Evolutionary conservation across 2,329 filamentous ascomycete species (phyloP).

Genomic region (Fusarium ambrosium): DNA sequence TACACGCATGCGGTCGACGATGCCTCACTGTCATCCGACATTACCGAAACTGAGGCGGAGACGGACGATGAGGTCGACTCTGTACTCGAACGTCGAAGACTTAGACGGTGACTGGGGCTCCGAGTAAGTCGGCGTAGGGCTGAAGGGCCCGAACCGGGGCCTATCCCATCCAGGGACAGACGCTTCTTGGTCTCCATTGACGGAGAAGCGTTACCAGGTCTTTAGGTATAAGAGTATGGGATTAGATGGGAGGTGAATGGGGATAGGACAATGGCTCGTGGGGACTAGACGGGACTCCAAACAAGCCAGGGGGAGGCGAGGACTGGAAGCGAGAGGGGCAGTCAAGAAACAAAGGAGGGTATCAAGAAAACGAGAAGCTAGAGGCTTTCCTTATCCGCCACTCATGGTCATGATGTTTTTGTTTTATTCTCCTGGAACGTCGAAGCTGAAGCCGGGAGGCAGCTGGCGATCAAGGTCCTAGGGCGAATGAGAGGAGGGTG

Average conservation of each 20-base stretch:
- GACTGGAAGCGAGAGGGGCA: constrained; percentile 11
- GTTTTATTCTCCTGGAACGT: constrained; percentile 31
- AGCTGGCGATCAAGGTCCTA: constrained; percentile 46
- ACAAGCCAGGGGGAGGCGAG: background rate
- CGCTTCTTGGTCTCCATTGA: constrained; percentile 52
- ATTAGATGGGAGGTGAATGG: background rate
- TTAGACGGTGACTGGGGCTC: constrained; percentile 51
- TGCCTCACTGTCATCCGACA: constrained; percentile 42
- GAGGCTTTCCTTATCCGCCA: constrained; percentile 35
- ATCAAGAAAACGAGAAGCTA: constrained; percentile 14
- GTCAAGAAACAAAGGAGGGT: constrained; percentile 4
- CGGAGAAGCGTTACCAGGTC: background rate
- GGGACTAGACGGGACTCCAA: background rate
- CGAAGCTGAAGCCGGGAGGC: constrained; percentile 42
- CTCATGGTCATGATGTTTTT: constrained; percentile 45
- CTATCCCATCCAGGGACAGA: constrained; percentile 47
- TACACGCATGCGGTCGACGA: constrained; percentile 52
- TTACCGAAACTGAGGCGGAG: constrained; percentile 43
- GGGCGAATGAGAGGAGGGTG: constrained; percentile 47
- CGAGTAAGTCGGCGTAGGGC: constrained; percentile 51
- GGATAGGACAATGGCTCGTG: background rate
- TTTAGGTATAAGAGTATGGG: background rate
- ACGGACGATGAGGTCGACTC: constrained; percentile 45
- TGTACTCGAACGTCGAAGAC: constrained; percentile 49
- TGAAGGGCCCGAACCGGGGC: constrained; percentile 46